Conservation (phyloP, 345 rosid species). For the Aethionema arabicum region DNA sequence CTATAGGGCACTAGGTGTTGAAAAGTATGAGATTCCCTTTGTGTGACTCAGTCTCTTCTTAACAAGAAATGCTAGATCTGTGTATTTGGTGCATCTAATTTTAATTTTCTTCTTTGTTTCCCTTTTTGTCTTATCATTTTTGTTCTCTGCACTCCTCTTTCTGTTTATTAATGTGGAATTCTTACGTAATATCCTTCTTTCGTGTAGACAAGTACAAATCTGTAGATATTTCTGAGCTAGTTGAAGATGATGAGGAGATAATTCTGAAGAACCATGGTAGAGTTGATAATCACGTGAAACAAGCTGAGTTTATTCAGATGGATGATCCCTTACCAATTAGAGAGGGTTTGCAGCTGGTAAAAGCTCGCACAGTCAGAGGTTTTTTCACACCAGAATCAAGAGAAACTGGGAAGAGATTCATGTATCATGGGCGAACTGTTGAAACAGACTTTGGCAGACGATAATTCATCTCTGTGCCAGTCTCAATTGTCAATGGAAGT, state of each 20-base stretch:
- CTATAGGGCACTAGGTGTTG: conserved; percentile 16
- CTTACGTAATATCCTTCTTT: conserved; percentile 29
- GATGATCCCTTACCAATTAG: conserved; percentile 42
- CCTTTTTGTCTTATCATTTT: conserved; percentile 3
- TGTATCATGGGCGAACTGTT: conserved; percentile 66
- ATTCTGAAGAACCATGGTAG: conserved; percentile 58
- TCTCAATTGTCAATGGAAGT: conserved; percentile 47
- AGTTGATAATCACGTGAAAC: conserved; percentile 39
- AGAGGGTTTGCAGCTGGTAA: conserved; percentile 40
- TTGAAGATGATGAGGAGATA: conserved; percentile 90
- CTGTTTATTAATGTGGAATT: conserved; percentile 8
- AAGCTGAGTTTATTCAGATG: conserved; percentile 40
- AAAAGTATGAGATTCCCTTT: conserved; percentile 13
- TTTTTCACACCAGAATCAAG: conserved; percentile 35
- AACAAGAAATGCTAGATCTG: background rate
- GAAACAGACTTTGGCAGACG: conserved; percentile 46
- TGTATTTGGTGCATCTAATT: conserved; percentile 20
- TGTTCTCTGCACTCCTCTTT: conserved; percentile 21
- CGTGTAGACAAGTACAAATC: conserved; percentile 59
- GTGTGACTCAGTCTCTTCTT: conserved; percentile 16
- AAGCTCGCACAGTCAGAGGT: conserved; percentile 40
- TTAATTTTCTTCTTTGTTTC: background rate
- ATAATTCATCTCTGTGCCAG: conserved; percentile 50
- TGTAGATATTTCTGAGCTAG: conserved; percentile 57
- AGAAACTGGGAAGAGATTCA: conserved; percentile 37